A percentile compares a stretch with the other conserved stretches of the same genome.
Conservation (phyloP, 2,329 filamentous ascomycete species). For the Aspergillus chevalieri region DNA sequence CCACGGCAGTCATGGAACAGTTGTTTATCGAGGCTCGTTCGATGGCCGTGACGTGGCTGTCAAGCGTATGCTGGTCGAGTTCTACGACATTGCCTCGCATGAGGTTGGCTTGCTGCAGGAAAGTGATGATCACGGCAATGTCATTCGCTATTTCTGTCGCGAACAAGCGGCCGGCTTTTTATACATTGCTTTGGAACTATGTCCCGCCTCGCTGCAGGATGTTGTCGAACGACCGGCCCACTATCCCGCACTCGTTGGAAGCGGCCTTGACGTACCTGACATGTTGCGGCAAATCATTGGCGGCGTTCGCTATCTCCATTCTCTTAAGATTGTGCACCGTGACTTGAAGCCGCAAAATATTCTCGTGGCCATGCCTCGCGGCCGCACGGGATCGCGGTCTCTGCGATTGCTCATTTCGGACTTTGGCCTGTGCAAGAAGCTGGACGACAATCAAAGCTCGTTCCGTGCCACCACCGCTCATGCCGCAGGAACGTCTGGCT, state of each 20-base stretch:
- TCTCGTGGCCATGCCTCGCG: conserved; percentile 63
- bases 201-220: conserved; percentile 87
- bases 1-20: conserved; percentile 90
- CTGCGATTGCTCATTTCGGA: conserved; percentile 93
- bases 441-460: conserved; percentile 89
- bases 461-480: conserved; percentile 92
- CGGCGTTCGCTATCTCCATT: conserved; percentile 82
- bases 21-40: conserved; percentile 91
- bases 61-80: conserved; percentile 93
- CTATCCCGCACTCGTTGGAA: conserved; percentile 60
- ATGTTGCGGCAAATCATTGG: conserved; percentile 84
- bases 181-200: conserved; percentile 93
- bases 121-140: conserved; percentile 92
- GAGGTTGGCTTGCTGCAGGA: conserved; percentile 86
- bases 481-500: conserved; percentile 87
- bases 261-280: conserved; percentile 66
- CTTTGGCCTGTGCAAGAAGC: conserved; percentile 94
- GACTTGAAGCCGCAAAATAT: conserved; percentile 98
- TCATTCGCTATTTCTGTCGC: conserved; percentile 93
- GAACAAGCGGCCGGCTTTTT: conserved; percentile 83
- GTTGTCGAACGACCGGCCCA: conserved; percentile 70
- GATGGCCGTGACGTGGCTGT: conserved; percentile 90
- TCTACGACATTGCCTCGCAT: conserved; percentile 90
- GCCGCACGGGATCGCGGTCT: conserved; percentile 47
- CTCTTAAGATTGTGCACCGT: conserved; percentile 88